A percentile compares a stretch with the other conserved stretches of the same genome.
These are phyloP conservation scores for Metschnikowia aberdeeniae DNA, from an alignment of 805 yeast species.

Conservation along the genomic window DNA sequence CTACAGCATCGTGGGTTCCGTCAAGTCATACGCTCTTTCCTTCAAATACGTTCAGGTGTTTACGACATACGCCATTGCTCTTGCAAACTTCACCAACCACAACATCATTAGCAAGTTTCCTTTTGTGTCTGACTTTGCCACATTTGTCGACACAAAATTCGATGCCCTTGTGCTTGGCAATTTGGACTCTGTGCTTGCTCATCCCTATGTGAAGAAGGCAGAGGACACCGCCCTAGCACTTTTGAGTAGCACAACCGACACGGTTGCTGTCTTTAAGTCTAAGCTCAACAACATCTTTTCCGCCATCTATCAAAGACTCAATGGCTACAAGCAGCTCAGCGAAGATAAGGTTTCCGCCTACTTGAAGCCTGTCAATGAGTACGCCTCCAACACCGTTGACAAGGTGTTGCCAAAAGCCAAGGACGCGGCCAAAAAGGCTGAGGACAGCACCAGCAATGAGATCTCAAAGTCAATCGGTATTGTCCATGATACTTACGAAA, in stretches of 20 bases:
- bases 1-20: slow-evolving; percentile 26
- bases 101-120: slow-evolving; percentile 22
- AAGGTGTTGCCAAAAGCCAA: slow-evolving; percentile 25
- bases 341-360: slow-evolving; percentile 14
- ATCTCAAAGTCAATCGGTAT: slow-evolving; percentile 20
- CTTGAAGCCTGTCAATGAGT: slow-evolving; percentile 26
- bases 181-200: slow-evolving; percentile 19
- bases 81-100: slow-evolving; percentile 20
- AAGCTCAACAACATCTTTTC: slow-evolving; percentile 8
- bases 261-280: slow-evolving; percentile 5
- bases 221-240: slow-evolving; percentile 5
- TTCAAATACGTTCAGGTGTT: slow-evolving; percentile 25
- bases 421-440: slow-evolving; percentile 11
- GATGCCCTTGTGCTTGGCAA: slow-evolving; percentile 22
- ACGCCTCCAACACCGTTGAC: slow-evolving; percentile 24
- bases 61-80: slow-evolving; percentile 20
- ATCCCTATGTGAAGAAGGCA: slow-evolving; percentile 11
- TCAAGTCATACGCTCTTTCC: slow-evolving; percentile 22
- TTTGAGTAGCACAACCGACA: slow-evolving; percentile 9
- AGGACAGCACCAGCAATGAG: slow-evolving; percentile 18
- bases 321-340: slow-evolving; percentile 11
- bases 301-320: slow-evolving; percentile 6
- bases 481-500: slow-evolving; percentile 19
- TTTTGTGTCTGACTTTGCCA: slow-evolving; percentile 15
- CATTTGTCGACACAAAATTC: slow-evolving; percentile 22